A percentile compares a stretch with the other conserved stretches of the same genome.
Conservation (phyloP, 1,139 yeast species). For the Oligophagozyma castellii region DNA sequence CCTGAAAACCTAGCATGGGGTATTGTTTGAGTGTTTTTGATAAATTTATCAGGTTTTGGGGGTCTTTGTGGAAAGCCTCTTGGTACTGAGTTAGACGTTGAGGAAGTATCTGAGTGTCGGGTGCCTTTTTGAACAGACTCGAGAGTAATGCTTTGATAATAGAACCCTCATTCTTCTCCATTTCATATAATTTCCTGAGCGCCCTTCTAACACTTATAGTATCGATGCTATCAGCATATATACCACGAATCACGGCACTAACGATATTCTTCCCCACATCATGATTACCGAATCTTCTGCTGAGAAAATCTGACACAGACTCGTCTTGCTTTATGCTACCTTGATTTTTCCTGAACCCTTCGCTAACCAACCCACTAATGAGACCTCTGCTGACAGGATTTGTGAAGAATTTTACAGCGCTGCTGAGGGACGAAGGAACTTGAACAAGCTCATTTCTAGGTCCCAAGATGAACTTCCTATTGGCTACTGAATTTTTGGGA, state of each 20-base stretch:
- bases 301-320: conserved; percentile 50
- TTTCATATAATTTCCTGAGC: conserved; percentile 35
- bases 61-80: conserved; percentile 25
- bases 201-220: conserved; percentile 53
- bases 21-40: conserved; percentile 29
- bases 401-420: conserved; percentile 30
- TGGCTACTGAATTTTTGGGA: conserved; percentile 37
- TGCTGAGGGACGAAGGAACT: conserved; percentile 31
- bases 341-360: conserved; percentile 23
- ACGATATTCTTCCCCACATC: conserved; percentile 45
- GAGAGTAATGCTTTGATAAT: conserved; percentile 30
- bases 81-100: conserved; percentile 11
- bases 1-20: conserved; percentile 40
- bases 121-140: conserved; percentile 7
- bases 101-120: conserved; percentile 4
- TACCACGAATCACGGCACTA: conserved; percentile 79
- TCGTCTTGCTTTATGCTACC: conserved; percentile 38
- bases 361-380: conserved; percentile 26
- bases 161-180: conserved; percentile 52
- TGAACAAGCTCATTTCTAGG: conserved; percentile 31
- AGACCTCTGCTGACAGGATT: conserved; percentile 34
- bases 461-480: conserved; percentile 45
- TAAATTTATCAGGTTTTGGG: conserved; percentile 28
- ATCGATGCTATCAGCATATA: conserved; percentile 75
- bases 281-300: conserved; percentile 52